Base-by-base conservation (phyloP, 176 grass and related monocot species). In the sorghum (Sorghum bicolor) region DNA sequence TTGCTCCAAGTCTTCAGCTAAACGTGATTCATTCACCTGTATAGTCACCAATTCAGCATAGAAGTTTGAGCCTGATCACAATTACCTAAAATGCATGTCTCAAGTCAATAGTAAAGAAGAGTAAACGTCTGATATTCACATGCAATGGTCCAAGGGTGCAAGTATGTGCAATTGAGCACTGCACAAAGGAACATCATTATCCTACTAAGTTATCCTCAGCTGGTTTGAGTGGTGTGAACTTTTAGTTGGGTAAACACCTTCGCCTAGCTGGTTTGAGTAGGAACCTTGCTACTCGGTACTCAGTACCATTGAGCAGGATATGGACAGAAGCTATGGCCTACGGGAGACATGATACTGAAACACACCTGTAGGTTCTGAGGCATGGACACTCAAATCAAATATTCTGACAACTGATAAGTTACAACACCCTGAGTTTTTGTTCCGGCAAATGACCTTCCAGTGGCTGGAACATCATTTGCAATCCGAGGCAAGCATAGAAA, bases 331-430 rank as follows among this genome's bases (percentile, higher is more conserved):
- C 10, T 20, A 43, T 19, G 64, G n/a, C n/a, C n/a, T n/a, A n/a
- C n/a, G n/a, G 41, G 9, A 69, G 33, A 34, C 33, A 85, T 67
- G 74, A 73, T 71, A n/a, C 71, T 40, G 69, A 80, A 86, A 75
- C 26, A 61, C 79, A 98, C 96, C 93, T 90, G 89, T 87, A 90
- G 61, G 79, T 83, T 80, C 87, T 87, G 93, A 95, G 40, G 88
- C 73, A 75, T 93, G 91, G 70, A 92, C 69, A 80, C 89, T 92
- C 96, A 98, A 64, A 98, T 93, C 84, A 92, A 87, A 88, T 93
- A 90, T 60, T 89, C 64, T 72, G 93, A 95, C 84, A 92, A 90
- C 26, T 87, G 77, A 79, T 88, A 98, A 67, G 40, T 88, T 74
- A 74, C 88, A 87, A 98, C 75, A 61, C 91, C 92, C 83, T 92